Conservation (phyloP, 306 rosid species). For the Acacia melanoxylon region DNA sequence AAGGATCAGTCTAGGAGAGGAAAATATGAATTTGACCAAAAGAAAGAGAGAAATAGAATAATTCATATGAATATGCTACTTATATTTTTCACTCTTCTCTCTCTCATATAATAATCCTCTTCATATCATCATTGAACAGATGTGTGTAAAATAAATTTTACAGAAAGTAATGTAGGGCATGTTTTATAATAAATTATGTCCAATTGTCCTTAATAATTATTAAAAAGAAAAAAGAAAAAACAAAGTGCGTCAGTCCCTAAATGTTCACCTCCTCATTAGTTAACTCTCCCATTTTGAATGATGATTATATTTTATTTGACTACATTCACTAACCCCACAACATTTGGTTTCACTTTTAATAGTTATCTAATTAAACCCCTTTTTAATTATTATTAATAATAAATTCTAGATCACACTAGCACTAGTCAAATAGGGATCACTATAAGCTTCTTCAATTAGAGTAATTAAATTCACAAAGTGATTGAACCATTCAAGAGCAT, state of each 20-base stretch:
- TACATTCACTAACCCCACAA: background rate
- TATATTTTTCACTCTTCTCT: background rate
- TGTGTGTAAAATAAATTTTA: background rate
- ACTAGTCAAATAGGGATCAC: constrained; percentile 14
- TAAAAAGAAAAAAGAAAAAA: background rate
- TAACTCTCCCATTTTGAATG: background rate
- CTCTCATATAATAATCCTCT: background rate
- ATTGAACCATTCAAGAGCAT: constrained; percentile 45
- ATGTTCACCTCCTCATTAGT: background rate
- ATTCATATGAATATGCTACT: background rate
- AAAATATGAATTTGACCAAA: background rate
- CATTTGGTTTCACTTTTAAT: background rate
- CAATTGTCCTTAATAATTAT: background rate
- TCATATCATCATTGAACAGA: background rate
- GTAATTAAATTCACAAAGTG: constrained; percentile 31
- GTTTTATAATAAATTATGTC: background rate
- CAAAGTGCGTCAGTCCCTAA: background rate
- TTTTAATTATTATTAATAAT: background rate
- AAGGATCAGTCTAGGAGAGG: background rate
- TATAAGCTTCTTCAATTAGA: constrained; percentile 17
- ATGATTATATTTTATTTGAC: constrained; percentile 8
- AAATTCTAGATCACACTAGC: constrained; percentile 7
- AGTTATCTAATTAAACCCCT: background rate
- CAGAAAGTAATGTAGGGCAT: background rate
- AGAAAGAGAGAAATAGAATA: background rate